A percentile compares a stretch with the other conserved stretches of the same genome.
Evolutionary conservation across 352 stramenopile species (phyloP).

Genomic region (Phytophthora chlamydospora): DNA sequence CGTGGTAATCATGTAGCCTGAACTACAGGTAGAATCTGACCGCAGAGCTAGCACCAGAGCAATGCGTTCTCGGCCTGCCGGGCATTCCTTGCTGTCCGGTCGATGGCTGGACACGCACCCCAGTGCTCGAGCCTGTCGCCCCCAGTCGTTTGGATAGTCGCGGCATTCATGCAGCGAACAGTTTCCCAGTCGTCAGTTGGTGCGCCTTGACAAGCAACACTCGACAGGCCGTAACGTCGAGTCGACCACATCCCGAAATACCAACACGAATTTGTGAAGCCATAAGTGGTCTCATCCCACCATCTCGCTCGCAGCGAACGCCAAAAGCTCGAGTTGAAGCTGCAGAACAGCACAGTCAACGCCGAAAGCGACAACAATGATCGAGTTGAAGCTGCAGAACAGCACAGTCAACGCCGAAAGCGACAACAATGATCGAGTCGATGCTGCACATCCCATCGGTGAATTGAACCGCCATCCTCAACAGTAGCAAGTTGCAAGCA

Average conservation of each 20-base stretch:
- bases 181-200: too few relatives aligned
- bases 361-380: not conserved
- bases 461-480: too few relatives aligned
- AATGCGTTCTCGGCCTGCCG: too few relatives aligned
- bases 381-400: not conserved
- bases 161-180: not conserved
- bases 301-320: not conserved
- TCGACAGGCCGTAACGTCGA: constrained; percentile 2
- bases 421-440: not conserved
- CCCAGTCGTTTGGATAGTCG: not conserved
- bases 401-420: not conserved
- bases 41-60: too few relatives aligned
- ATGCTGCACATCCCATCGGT: too few relatives aligned
- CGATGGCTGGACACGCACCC: too few relatives aligned
- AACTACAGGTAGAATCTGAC: too few relatives aligned
- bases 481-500: too few relatives aligned
- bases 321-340: not conserved
- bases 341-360: not conserved
- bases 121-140: too few relatives aligned
- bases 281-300: constrained; percentile 15
- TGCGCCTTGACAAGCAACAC: not conserved
- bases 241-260: not conserved
- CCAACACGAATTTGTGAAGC: constrained; percentile 10
- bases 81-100: too few relatives aligned
- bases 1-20: too few relatives aligned